A percentile compares a stretch with the other conserved stretches of the same genome.
Evolutionary conservation across 805 yeast species (phyloP).

Genomic region (Isabelozyma pseudorhagii): DNA sequence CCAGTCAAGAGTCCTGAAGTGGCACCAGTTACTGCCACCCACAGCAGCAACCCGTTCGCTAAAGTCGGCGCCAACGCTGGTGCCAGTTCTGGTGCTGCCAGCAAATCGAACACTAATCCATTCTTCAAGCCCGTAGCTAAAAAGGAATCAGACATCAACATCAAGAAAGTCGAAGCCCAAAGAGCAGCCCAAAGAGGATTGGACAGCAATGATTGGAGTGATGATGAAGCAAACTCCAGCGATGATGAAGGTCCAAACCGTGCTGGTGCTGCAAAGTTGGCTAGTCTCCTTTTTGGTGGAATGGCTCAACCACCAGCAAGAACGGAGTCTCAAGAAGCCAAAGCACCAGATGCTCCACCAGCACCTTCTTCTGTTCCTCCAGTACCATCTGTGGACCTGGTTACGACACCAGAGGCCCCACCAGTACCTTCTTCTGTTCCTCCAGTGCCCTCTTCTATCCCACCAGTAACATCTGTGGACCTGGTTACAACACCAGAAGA

Average conservation of each 20-base stretch:
- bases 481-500: conserved; percentile 4
- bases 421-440: conserved; percentile 1
- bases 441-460: conserved; percentile 3
- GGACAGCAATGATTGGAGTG: conserved; percentile 47
- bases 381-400: conserved; percentile 4
- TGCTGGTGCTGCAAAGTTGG: conserved; percentile 56
- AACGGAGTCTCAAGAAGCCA: conserved; percentile 4
- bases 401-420: conserved; percentile 3
- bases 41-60: conserved; percentile 51
- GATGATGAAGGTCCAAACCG: conserved; percentile 49
- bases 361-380: conserved; percentile 3
- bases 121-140: conserved; percentile 49
- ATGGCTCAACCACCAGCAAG: conserved; percentile 37
- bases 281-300: conserved; percentile 52
- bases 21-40: conserved; percentile 16
- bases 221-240: conserved; percentile 38
- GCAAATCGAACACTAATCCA: conserved; percentile 42
- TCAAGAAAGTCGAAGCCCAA: conserved; percentile 63
- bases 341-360: conserved; percentile 1
- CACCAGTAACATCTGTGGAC: conserved; percentile 6
- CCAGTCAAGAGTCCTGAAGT: conserved; percentile 7
- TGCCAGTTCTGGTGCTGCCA: conserved; percentile 8
- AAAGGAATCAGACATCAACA: conserved; percentile 40
- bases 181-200: conserved; percentile 67
- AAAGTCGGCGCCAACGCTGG: conserved; percentile 18